Evolutionary conservation across 176 grass and related monocot genomes (phyloP), one percentile per base, ranked within the genome.

Genomic region (Chrysopogon serrulatus): DNA sequence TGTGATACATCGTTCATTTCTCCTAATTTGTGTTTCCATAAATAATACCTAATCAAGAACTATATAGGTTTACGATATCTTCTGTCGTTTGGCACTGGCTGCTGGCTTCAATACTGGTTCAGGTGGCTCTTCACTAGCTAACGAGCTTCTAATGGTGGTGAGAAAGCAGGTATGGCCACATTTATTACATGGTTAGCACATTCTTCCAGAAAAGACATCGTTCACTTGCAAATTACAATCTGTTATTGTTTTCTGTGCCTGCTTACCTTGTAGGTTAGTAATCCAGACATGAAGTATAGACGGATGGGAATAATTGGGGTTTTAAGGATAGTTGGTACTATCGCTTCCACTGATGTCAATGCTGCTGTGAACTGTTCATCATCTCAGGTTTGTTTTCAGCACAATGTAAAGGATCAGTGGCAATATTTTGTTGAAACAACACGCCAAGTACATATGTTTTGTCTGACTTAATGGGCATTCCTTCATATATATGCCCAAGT

Each of bases 251-350:
- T 68, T 89, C 64, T 23, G n/a, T 80, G 6, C 51, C 57, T 43
- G 16, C 63, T 74, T 51, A 36, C 69, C 26, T 80, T 79, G 10
- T 74, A 97, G 95, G 90, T 98, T 82, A 90, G 85, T 85, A 94
- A 88, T 92, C 86, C 95, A 94, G 95, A 98, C 77, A 88, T 87
- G 78, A 97, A 89, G 82, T 97, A 97, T 81, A 92, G 49, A 78
- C 89, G 86, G 81, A 97, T 97, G 92, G 95, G 95, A 85, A 94
- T 97, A 86, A 97, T 97, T 93, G 95, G 95, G 73, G 88, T 88
- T 80, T 76, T 98, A 87, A 92, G 86, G 89, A 87, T 98, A 91
- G 71, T 98, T 79, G 87, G 88, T 70, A 82, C 73, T 71, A 80
- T 98, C 57, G 92, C 86, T 30, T 86, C 89, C 79, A 84, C 83